Base-by-base conservation (phyloP, 2,329 filamentous ascomycete species). In the Colletotrichum zoysiae region DNA sequence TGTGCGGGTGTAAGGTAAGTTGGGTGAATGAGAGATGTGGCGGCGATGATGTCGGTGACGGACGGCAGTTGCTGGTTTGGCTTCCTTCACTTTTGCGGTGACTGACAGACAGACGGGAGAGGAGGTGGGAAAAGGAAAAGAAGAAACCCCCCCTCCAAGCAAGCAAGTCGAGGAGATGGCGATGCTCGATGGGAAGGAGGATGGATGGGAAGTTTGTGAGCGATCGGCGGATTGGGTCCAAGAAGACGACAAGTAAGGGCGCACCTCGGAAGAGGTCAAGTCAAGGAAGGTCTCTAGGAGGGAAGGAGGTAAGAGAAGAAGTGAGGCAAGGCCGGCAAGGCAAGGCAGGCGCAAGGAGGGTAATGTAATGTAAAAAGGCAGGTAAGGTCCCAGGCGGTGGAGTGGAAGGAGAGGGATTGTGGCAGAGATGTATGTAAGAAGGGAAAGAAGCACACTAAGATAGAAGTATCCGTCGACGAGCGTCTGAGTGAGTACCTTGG, bases 391-490 rank as follows among this genome's bases (percentile, higher is more conserved):
- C 56, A 51, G 62, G 55, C 38, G 38, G 67, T 70, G 67, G 67
- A 66, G 63, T 55, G 55, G 56, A 42, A 60, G 56, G 56, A 40
- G 67, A 56, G 63, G 67, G 67, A 70, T 70, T 65, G 67, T 65
- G 63, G 63, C 67, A 70, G 59, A 70, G 66, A 68, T 68, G 66
- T 58, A 70, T 67, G 67, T 67, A 61, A 67, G 62, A 66, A 70
- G 50, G 59, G 64, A 60, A 59, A 64, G 55, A 55, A 65, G 53
- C 44, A 69, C 60, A 58, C 67, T 65, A 58, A 67, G 51, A 50
- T 62, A 62, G 59, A 62, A 62, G 46, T 62, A 62, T 62, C 59
- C 59, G 63, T 67, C 48, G 56, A 58, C 48, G 56, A 58, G 55
- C 35, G 30, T 30, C 18, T 20, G 42, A 44, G 46, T 62, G 35